A percentile compares a stretch with the other conserved stretches of the same genome.
These are phyloP conservation scores for Acrodontium crateriforme DNA, from an alignment of 2,329 filamentous ascomycete genomes.

Conservation along the genomic window DNA sequence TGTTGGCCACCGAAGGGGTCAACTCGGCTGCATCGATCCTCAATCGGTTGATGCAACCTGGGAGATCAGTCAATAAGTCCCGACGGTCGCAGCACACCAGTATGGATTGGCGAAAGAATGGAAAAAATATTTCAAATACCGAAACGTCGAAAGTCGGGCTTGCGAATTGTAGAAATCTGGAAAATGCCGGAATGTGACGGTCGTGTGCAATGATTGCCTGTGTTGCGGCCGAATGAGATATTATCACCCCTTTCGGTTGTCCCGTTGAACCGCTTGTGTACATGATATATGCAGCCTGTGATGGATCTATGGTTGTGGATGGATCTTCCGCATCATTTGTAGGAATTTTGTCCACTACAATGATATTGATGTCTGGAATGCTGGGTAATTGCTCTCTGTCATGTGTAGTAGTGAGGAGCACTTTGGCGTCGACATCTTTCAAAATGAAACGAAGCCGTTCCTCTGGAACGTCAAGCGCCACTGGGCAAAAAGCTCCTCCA, in stretches of 20 bases:
- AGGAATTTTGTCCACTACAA: conserved; percentile 28
- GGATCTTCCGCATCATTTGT: conserved; percentile 24
- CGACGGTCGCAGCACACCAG: conserved; percentile 57
- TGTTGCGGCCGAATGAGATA: conserved; percentile 67
- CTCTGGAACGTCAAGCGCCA: conserved; percentile 62
- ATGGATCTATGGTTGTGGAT: conserved; percentile 28
- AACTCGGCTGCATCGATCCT: conserved; percentile 73
- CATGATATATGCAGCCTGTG: conserved; percentile 1
- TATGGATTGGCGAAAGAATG: conserved; percentile 58
- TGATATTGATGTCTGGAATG: conserved; percentile 21
- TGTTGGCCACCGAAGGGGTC: conserved; percentile 75
- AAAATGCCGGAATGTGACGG: conserved; percentile 59
- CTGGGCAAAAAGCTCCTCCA: conserved; percentile 73
- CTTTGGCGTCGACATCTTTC: conserved; percentile 54
- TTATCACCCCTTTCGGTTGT: conserved; percentile 70
- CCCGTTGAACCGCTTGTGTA: conserved; percentile 41
- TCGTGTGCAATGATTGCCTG: conserved; percentile 76
- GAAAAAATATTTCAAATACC: conserved; percentile 90
- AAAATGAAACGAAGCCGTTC: conserved; percentile 72
- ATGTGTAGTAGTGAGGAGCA: conserved; percentile 51
- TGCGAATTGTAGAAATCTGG: conserved; percentile 78
- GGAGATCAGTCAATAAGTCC: conserved; percentile 62
- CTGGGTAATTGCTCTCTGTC: conserved; percentile 28
- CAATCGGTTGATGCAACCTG: conserved; percentile 49
- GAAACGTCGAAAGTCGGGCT: conserved; percentile 90